Percentiles rank a stretch among this genome's conserved stretches.
Evolutionary conservation across 345 rosid genomes (phyloP).

Genomic region (Kernera saxatilis): DNA sequence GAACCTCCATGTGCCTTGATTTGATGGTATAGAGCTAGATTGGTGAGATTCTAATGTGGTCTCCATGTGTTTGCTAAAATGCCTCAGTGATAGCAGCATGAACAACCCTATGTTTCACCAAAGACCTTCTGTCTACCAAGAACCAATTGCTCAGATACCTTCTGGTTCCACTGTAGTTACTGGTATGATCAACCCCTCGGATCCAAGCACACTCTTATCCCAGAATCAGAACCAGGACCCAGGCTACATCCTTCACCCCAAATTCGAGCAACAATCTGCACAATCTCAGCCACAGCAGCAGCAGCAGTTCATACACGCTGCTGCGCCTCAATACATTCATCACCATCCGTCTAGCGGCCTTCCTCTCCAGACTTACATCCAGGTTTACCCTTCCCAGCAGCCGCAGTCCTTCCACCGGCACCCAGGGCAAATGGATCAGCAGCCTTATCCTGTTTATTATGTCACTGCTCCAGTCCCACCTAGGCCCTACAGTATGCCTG

Average conservation of each 20-base stretch:
- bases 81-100: constrained; percentile 75
- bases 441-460: constrained; percentile 77
- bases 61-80: constrained; percentile 28
- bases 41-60: constrained; percentile 27
- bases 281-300: constrained; percentile 40
- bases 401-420: constrained; percentile 64
- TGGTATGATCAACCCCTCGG: constrained; percentile 53
- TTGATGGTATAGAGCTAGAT: neutral
- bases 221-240: constrained; percentile 54
- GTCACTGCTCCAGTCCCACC: constrained; percentile 36
- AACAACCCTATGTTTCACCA: constrained; percentile 54
- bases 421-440: constrained; percentile 75
- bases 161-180: constrained; percentile 48
- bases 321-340: constrained; percentile 58
- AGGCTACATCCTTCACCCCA: constrained; percentile 54
- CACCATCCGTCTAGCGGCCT: constrained; percentile 60
- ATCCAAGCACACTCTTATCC: constrained; percentile 39
- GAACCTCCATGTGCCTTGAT: neutral
- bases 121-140: constrained; percentile 64
- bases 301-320: constrained; percentile 64
- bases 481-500: constrained; percentile 44
- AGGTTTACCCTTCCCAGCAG: constrained; percentile 74
- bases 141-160: constrained; percentile 56
- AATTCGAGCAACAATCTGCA: constrained; percentile 51
- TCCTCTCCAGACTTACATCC: constrained; percentile 63